Base-by-base conservation (phyloP, 495 filamentous ascomycete species). In the Aspergillus conjunctus region DNA sequence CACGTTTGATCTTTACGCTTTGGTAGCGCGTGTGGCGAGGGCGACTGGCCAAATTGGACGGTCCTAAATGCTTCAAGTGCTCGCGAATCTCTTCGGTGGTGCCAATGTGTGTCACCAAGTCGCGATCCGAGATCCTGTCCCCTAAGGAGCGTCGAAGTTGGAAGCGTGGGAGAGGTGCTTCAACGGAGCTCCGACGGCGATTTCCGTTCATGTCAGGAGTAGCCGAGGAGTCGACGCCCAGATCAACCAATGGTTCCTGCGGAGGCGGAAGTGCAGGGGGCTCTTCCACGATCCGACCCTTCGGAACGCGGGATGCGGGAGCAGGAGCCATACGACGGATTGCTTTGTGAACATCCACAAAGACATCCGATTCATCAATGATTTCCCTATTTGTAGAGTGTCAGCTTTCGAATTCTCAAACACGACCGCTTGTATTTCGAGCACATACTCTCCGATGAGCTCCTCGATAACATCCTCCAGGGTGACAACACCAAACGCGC, bases 391-490 rank as follows among this genome's bases (percentile, higher is more conserved):
- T 10, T 17, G 14, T 55, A 61, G 32, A 50, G 70, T 46, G 67
- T 68, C 17, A 54, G 39, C 34, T 41, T 51, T 20, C 32, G 4
- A 14, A 3, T 32, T 45, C 22, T 4, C 10, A 8, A 34, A 6
- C 7, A 0, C n/a, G 8, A 12, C 7, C 49, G 46, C 44, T n/a
- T 22, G n/a, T 39, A 26, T 48, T 17, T 9, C 17, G n/a, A 48
- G 44, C 9, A 86, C 91, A 68, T 82, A 93, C 89, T 98, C 94
- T 72, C 95, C 94, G 71, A 98, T 98, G 37, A 98, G 78, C 71
- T 98, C 94, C 71, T 98, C 94, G 61, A 98, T 98, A 11, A 98
- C 95, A 77, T 98, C 94, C 73, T 98, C 94, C 3, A 98, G 77
- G 0, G 94, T 98, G 11, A 98, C 90, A 1, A 98, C 94, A 21